Base-by-base conservation (phyloP, 2,329 filamentous ascomycete species). In the Fusarium mangiferae region DNA sequence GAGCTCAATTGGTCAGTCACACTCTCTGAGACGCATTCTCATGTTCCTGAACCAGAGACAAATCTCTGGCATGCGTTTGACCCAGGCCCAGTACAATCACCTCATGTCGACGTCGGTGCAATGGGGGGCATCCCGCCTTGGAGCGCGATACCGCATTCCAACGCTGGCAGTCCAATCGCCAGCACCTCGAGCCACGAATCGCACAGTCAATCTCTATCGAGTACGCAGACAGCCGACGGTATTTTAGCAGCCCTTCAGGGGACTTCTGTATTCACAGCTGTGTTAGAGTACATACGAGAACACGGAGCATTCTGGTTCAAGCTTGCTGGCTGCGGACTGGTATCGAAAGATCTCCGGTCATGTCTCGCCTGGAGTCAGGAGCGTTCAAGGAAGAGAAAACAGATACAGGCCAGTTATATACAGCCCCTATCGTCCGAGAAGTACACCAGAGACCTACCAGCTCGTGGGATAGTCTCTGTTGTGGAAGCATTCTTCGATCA, bases 401-500 rank as follows among this genome's bases (percentile, higher is more conserved):
- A 20, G 0, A 59, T 73, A 41, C 28, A 66, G 1, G 5, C 10
- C 0, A 44, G 18, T 0, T 66, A 66, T 20, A 33, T 75, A 0
- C 17, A 39, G 11, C 51, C 26, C 0, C 4, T 75, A 0, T 35
- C 18, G 0, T 42, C 15, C 0, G 30, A 42, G 10, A 66, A 57
- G 13, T 1, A 26, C 2, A 35, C 13, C 0, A 62, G n/a, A 13
- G 62, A 62, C 22, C 15, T 44, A 1, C 30, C 51, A 3, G 52
- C 48, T 11, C 55, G 56, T 14, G 66, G 63, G 1, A 75, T 75
- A 39, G 14, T 71, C 14, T 60, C 70, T 1, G 51, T 69, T 0
- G 52, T 59, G 3, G 65, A 66, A 24, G 54, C 38, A 0, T 73
- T 77, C 28, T 67, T 77, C 8, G 55, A 69, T 6, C 28, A 59